Evolutionary conservation across 2,329 filamentous ascomycete species (phyloP).

Genomic region (Trichophyton simii): DNA sequence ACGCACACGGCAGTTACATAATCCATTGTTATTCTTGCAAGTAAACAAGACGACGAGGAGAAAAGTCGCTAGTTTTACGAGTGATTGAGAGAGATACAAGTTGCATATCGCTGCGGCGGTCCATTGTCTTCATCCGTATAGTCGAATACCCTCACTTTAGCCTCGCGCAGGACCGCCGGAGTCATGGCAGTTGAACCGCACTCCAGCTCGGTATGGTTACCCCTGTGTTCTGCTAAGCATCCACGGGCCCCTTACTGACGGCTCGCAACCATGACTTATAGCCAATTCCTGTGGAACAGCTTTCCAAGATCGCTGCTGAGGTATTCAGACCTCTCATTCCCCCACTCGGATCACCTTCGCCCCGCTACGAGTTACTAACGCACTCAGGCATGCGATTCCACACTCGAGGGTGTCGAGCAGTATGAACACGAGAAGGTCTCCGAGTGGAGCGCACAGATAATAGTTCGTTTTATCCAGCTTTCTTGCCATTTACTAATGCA

Average conservation of each 20-base stretch:
- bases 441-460: conserved; percentile 84
- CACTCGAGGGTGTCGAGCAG: conserved; percentile 58
- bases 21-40: too few species aligned
- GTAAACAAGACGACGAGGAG: too few species aligned
- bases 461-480: conserved; percentile 45
- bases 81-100: too few species aligned
- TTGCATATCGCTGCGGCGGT: neutral
- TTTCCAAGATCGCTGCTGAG: conserved; percentile 76
- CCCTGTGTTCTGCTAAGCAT: neutral
- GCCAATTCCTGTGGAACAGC: conserved; percentile 63
- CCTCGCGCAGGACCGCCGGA: neutral
- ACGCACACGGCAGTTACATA: too few species aligned
- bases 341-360: too few species aligned
- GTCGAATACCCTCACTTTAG: neutral
- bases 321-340: conserved; percentile 39
- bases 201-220: conserved; percentile 1
- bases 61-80: too few species aligned
- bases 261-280: conserved; percentile 25
- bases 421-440: conserved; percentile 82
- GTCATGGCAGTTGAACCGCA: neutral
- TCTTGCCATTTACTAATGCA: too few species aligned
- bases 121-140: neutral
- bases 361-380: neutral
- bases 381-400: conserved; percentile 64
- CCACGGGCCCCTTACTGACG: neutral